Evolutionary conservation across 306 rosid species (phyloP).

Genomic region (Rosa multiflora): DNA sequence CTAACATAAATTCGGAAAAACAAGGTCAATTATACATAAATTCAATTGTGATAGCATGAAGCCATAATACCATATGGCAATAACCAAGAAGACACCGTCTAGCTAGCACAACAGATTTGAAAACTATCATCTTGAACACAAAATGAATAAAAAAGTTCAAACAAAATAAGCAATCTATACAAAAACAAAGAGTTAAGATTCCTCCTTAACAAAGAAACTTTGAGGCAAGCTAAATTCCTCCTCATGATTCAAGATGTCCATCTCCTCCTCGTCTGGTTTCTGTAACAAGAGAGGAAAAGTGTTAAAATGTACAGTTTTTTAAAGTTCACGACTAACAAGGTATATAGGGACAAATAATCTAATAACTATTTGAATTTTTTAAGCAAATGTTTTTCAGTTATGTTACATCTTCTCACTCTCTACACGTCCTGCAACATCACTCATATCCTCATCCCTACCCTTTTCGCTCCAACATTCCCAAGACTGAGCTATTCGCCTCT

Average conservation of each 20-base stretch:
- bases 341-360: neutral
- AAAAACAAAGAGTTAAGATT: slow-evolving; percentile 38
- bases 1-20: neutral
- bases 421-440: neutral
- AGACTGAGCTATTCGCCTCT: neutral
- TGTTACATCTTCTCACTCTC: neutral
- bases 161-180: slow-evolving; percentile 30
- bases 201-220: slow-evolving; percentile 77
- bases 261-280: slow-evolving; percentile 93
- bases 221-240: slow-evolving; percentile 89
- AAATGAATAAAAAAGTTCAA: neutral
- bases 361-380: slow-evolving; percentile 2
- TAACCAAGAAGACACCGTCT: neutral
- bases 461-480: neutral
- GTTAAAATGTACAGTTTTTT: slow-evolving; percentile 13
- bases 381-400: neutral
- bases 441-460: neutral
- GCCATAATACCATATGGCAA: neutral
- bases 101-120: neutral
- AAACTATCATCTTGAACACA: neutral
- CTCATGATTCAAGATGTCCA: slow-evolving; percentile 67
- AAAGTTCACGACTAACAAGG: neutral
- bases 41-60: neutral
- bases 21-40: neutral
- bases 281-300: slow-evolving; percentile 26